Conservation (phyloP, 176 grass and related monocot genomes). For the Oryza officinalis region DNA sequence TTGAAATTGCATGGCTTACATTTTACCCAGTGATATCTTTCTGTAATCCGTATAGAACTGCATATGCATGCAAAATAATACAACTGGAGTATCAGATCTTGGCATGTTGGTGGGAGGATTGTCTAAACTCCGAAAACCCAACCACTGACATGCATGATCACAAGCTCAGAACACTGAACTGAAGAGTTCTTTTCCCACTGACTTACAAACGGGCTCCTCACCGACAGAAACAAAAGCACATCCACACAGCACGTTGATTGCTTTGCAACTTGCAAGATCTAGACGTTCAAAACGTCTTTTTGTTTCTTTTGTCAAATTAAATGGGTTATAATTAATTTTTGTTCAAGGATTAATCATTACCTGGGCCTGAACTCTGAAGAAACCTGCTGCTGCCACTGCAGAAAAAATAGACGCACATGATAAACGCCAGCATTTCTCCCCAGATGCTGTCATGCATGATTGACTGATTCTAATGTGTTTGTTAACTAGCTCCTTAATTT, state of each 20-base stretch:
- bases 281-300: background rate
- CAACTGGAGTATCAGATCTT: background rate
- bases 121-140: background rate
- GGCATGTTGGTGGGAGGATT: background rate
- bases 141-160: slow-evolving; percentile 1
- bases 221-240: background rate
- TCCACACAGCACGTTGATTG: background rate
- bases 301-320: background rate
- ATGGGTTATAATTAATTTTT: background rate
- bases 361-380: background rate
- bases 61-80: background rate
- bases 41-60: background rate
- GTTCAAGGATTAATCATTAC: background rate
- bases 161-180: background rate
- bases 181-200: background rate
- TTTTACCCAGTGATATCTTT: background rate
- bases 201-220: background rate
- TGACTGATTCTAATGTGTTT: background rate
- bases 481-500: background rate
- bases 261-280: background rate
- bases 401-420: background rate
- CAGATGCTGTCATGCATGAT: background rate
- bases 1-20: background rate
- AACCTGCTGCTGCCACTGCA: background rate
- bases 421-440: background rate